Evolutionary conservation across 179 eudicot genomes (phyloP), one percentile per base, ranked within the genome.

Genomic region (Pouteria campechiana): DNA sequence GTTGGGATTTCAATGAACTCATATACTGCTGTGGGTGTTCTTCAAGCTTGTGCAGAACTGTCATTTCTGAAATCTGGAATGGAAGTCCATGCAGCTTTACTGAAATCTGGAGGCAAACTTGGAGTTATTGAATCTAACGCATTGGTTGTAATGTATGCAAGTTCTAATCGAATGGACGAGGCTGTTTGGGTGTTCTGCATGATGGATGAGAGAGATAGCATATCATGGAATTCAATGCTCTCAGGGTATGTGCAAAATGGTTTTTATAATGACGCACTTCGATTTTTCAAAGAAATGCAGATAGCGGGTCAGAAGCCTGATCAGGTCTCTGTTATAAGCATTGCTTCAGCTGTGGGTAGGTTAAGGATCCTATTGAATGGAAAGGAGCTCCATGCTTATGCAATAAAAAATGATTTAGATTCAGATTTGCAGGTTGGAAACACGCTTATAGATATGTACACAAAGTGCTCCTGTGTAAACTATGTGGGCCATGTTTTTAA

Each of bases 361-460:
- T 60, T 63, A 63, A 78, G 79, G 51, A 64, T 66, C 13, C 43
- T 86, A 55, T 70, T 62, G 45, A 17, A 64, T 16, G 93, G 93
- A 33, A 78, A 52, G 70, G 67, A 59, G 52, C 73, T 69, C 16
- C 79, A 82, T 65, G 76, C 69, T 31, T 86, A 73, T 52, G 71
- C 69, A 3, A 66, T 60, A 48, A 71, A 74, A 48, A 71, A 71
- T 47, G 64, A 57, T 32, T 45, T 85, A 54, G 67, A 50, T 42
- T 32, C 48, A 14, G 57, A 65, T 52, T 32, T 86, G 61, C 60
- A 61, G 2, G 70, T 83, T 33, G 68, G 75, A 28, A 79, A 89
- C 68, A 74, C 94, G 33, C 78, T 88, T 27, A 79, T 87, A 27
- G 84, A 79, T 53, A 83, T 87, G 96, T 83, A 83, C 47, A 77